Percentiles rank a stretch among this genome's conserved stretches.
Evolutionary conservation across 495 filamentous ascomycete species (phyloP).

Genomic region (Apodospora peruviana): DNA sequence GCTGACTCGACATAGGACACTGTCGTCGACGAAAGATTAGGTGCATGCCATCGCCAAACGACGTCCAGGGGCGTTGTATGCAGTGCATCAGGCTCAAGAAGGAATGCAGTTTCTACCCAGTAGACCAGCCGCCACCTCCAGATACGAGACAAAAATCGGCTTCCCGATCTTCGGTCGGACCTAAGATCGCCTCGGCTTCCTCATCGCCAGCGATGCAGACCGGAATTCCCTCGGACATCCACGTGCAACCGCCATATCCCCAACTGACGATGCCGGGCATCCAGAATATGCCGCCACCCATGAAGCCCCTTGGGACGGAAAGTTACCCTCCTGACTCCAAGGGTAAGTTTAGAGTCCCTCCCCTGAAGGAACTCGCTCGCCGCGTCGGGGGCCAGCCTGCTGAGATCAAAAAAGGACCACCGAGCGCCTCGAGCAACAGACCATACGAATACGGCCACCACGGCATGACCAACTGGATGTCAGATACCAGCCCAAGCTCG

Average conservation of each 20-base stretch:
- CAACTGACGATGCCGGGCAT: conserved; percentile 44
- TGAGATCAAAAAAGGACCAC: conserved; percentile 31
- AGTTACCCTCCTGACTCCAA: conserved; percentile 31
- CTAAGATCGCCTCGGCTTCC: conserved; percentile 40
- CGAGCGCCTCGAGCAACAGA: conserved; percentile 25
- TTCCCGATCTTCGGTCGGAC: conserved; percentile 31
- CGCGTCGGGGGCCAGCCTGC: conserved; percentile 6
- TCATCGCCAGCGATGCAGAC: conserved; percentile 45
- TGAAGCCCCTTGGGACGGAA: conserved; percentile 33
- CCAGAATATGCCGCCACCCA: conserved; percentile 42
- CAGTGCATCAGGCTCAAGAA: conserved; percentile 97
- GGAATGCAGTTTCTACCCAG: conserved; percentile 90
- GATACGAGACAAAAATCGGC: conserved; percentile 32
- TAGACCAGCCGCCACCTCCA: conserved; percentile 71
- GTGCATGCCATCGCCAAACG: conserved; percentile 74
- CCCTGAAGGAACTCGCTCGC: background rate
- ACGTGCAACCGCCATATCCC: conserved; percentile 36
- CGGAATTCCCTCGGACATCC: conserved; percentile 37
- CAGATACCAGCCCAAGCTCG: conserved; percentile 30
- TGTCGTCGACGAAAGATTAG: conserved; percentile 94
- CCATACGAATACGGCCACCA: conserved; percentile 35
- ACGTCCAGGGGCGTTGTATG: conserved; percentile 78
- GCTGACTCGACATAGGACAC: conserved; percentile 55
- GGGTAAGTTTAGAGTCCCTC: conserved; percentile 27
- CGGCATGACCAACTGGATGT: conserved; percentile 38